Evolutionary conservation across 345 rosid species (phyloP), one percentile per base, ranked within the genome.

Genomic region (Citrus mangshanensis): DNA sequence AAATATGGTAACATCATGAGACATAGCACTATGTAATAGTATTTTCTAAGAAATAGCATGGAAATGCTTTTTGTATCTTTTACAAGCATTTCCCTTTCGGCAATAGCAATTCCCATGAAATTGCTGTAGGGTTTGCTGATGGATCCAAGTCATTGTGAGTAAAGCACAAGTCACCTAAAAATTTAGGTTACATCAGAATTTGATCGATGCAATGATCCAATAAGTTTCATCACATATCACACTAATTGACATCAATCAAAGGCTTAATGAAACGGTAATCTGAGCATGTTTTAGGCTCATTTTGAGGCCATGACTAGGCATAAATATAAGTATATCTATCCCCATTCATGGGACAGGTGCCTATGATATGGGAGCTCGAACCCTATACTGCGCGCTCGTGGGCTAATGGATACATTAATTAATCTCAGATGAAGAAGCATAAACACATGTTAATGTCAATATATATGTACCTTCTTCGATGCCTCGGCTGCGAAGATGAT

Each of bases 401-500:
- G 19, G 56, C 56, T 13, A 51, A 51, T 51, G 56, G 56, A 0
- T 51, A 4, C 56, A 18, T 51, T 16, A 16, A 51, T 51, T 3
- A 51, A 16, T 16, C 56, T 4, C 1, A 16, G 56, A 4, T 51
- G 56, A 51, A 51, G 56, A 51, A 16, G 14, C 13, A 12, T 42
- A 12, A 42, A 42, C 0, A 46, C 51, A 0, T 18, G 7, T 54
- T 54, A 18, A 54, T 6, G 21, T 54, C 58, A 54, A 54, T 34
- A 46, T 13, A 46, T 46, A 3, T 46, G 51, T 46, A 88, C 93
- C 91, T 83, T 83, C 79, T 81, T 28, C 90, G 82, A 14, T 75
- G 82, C 78, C 89, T 88, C 62, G 78, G 89, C 61, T 74, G 78
- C 37, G 62, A 21, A 46, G 89, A 82, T 0, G 87, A 78, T 40